phyloP scores from a whole-genome alignment of 2,329 filamentous ascomycete species.

The Phialophora expanda region DNA sequence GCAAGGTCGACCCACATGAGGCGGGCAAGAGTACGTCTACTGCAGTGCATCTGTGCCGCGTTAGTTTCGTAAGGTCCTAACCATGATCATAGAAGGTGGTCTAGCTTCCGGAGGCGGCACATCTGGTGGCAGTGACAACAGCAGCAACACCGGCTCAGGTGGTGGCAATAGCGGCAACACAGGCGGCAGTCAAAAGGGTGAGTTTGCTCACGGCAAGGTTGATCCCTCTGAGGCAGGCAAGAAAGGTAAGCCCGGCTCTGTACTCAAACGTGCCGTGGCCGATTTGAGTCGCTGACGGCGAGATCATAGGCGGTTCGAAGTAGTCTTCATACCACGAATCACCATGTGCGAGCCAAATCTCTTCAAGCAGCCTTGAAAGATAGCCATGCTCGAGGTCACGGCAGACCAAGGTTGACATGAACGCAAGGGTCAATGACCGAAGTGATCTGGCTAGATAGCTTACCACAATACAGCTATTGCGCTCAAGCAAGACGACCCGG shows the following conservation, averaged over 20 bases:
- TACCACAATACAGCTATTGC: background rate
- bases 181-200: background rate
- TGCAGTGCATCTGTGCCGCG: background rate
- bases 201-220: background rate
- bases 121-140: background rate
- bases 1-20: background rate
- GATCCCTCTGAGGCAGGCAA: background rate
- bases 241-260: background rate
- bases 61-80: background rate
- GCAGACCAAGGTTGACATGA: background rate
- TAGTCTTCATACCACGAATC: background rate
- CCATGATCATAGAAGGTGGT: background rate
- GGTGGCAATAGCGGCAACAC: background rate
- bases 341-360: background rate
- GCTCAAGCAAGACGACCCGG: background rate
- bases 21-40: background rate
- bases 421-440: background rate
- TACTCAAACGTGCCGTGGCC: background rate
- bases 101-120: background rate
- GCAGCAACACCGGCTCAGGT: background rate
- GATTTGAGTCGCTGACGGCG: background rate
- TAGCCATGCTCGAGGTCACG: background rate
- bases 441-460: background rate
- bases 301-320: background rate
- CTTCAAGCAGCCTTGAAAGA: background rate